Evolutionary conservation across 371 early-diverging fungal species (phyloP).

Genomic region (Massospora cicadina): DNA sequence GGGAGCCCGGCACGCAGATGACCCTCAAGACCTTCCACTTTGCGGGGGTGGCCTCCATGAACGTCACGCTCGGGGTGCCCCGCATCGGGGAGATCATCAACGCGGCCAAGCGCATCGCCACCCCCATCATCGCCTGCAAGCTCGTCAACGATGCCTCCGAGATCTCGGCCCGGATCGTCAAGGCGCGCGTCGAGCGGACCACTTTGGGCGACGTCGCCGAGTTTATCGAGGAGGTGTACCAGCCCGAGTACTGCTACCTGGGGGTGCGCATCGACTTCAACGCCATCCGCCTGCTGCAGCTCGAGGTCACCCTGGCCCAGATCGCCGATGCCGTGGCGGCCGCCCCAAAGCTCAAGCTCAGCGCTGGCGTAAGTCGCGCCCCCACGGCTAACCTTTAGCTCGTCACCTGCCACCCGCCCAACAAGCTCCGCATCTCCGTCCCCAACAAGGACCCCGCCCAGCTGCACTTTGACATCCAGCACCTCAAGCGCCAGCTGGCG

Average conservation of each 20-base stretch:
- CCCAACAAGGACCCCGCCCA: conserved; percentile 39
- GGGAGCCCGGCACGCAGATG: conserved; percentile 99
- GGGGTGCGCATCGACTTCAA: conserved; percentile 63
- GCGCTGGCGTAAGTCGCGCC: conserved; percentile 26
- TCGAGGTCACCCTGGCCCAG: conserved; percentile 60
- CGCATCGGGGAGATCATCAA: conserved; percentile 97
- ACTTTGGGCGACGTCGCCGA: conserved; percentile 75
- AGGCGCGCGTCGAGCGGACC: conserved; percentile 86
- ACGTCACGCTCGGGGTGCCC: conserved; percentile 98
- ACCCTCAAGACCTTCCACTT: conserved; percentile 99
- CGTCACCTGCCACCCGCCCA: conserved; percentile 51
- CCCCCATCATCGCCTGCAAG: conserved; percentile 83
- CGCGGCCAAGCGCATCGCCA: conserved; percentile 79
- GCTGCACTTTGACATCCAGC: conserved; percentile 57
- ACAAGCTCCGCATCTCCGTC: conserved; percentile 55
- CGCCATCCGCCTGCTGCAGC: conserved; percentile 44
- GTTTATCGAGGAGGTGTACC: conserved; percentile 81
- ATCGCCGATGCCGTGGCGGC: conserved; percentile 60
- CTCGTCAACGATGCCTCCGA: conserved; percentile 46
- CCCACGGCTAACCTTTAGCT: conserved; percentile 21
- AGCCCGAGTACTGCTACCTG: conserved; percentile 52
- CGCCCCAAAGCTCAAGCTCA: conserved; percentile 73
- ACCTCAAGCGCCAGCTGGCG: conserved; percentile 65
- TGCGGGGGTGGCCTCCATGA: conserved; percentile 99
- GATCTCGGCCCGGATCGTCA: conserved; percentile 79